A percentile compares a stretch with the other conserved stretches of the same genome.
Conservation (phyloP, 192 early-diverging fungal genomes). For the Obelidium mucronatum region DNA sequence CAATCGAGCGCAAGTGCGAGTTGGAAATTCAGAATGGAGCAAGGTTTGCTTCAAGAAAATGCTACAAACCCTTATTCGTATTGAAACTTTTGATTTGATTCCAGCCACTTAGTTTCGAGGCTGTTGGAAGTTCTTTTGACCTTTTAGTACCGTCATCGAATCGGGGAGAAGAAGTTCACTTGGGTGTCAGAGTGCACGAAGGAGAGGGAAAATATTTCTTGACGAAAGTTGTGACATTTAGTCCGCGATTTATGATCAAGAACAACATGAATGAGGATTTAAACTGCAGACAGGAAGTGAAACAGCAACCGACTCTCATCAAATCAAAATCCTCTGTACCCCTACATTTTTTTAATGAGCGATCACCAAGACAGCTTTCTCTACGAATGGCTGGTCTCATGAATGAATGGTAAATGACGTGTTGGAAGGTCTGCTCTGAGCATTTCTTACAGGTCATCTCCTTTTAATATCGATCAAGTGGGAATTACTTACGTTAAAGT, state of each 20-base stretch:
- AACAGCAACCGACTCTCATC: conserved; percentile 54
- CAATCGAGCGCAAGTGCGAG: conserved; percentile 82
- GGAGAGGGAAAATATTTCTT: conserved; percentile 83
- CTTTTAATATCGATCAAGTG: conserved; percentile 87
- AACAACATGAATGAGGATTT: conserved; percentile 80
- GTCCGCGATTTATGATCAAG: conserved; percentile 88
- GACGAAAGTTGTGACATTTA: conserved; percentile 89
- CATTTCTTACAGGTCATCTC: conserved; percentile 47
- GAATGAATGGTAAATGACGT: conserved; percentile 68
- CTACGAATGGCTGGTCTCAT: conserved; percentile 70
- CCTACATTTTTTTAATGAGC: conserved; percentile 70
- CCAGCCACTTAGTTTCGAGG: conserved; percentile 92
- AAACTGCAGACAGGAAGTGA: conserved; percentile 75
- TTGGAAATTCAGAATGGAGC: conserved; percentile 83
- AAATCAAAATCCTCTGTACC: conserved; percentile 63
- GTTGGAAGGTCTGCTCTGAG: background rate
- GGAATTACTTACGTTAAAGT: conserved; percentile 86
- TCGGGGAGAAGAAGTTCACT: conserved; percentile 66
- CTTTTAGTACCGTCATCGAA: conserved; percentile 69
- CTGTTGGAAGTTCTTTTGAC: conserved; percentile 86
- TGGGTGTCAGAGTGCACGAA: conserved; percentile 87
- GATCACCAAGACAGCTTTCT: conserved; percentile 68
- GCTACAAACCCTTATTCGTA: background rate
- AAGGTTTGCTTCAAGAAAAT: conserved; percentile 44
- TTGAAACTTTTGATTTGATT: conserved; percentile 30